Percentiles rank a stretch among this genome's conserved stretches.
These are phyloP conservation scores for Starmera quercuum DNA, from an alignment of 805 yeast species.

Conservation along the genomic window DNA sequence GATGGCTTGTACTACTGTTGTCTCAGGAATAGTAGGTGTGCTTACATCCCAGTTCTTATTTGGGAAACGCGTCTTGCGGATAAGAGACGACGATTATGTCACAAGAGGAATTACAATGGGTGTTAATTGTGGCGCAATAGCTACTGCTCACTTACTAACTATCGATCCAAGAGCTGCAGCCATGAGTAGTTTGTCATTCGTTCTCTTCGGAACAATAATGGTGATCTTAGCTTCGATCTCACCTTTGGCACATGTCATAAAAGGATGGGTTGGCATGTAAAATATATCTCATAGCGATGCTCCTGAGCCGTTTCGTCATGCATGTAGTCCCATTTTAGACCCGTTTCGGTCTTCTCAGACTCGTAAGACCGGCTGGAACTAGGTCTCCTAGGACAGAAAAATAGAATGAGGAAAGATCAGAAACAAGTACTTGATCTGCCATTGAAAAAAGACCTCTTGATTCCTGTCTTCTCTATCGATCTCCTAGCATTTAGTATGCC, in stretches of 20 bases:
- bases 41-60: conserved; percentile 48
- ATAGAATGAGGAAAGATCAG: too few relatives aligned
- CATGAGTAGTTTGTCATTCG: conserved; percentile 64
- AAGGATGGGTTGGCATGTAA: conserved; percentile 28
- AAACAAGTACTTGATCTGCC: too few relatives aligned
- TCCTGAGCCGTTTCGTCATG: neutral
- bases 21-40: conserved; percentile 73
- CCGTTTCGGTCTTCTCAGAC: neutral
- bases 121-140: conserved; percentile 74
- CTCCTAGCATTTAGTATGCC: too few relatives aligned
- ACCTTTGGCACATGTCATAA: conserved; percentile 41
- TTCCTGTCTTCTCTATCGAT: too few relatives aligned
- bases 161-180: conserved; percentile 78
- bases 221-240: conserved; percentile 57
- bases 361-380: neutral
- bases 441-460: too few relatives aligned
- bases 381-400: too few relatives aligned
- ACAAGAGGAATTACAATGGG: conserved; percentile 75
- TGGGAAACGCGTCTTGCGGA: conserved; percentile 31
- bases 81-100: conserved; percentile 58
- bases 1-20: conserved; percentile 72
- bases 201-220: conserved; percentile 67
- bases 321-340: too few relatives aligned
- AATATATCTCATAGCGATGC: neutral
- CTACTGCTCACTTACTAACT: conserved; percentile 65